Base-by-base conservation (phyloP, 208 protist genomes). In the Trypanosomatidae sp. region DNA sequence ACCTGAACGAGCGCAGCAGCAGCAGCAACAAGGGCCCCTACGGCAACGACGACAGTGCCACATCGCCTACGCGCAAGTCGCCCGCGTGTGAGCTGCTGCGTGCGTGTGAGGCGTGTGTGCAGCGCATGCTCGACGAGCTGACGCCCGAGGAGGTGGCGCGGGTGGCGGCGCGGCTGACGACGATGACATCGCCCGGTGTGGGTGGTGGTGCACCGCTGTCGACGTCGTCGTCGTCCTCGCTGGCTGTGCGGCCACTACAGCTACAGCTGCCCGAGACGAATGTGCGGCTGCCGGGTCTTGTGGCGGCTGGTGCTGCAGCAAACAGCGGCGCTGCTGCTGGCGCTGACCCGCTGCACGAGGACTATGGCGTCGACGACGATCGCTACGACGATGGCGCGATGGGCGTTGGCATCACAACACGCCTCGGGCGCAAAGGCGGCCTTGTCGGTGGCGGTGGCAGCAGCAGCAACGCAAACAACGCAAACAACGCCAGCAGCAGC, bases 61-160 rank as follows among this genome's bases (percentile, higher is more conserved):
- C 20, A 28, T 25, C 39, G 8, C 33, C 45, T 19, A 33, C 16
- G 3, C 50, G 48, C 35, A 55, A 46, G n/a, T 53, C 22, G 18
- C 39, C 49, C 3, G 52, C 48, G 3, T 56, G 77, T 19, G 66
- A 80, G 19, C 53, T 86, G 5, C 65, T 91, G 30, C 61, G 62
- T 30, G 59, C 44, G 43, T 83, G 73, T 39, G 58, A 68, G 11
- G 48, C 48, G 24, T 71, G 71, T 44, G 60, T 91, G 56, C 64
- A 77, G 49, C 22, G 62, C 2, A 77, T 91, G 61, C 30, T 91
- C 10, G 66, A 80, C 22, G 77, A 79, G 52, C 26, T 79, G 8
- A 45, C 52, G 7, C 59, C 57, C 6, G 58, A 66, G 20, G 74
- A 82, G 18, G 56, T 82, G 23, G 53, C 61, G 25, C 48, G 59